Base-by-base conservation (phyloP, 257 asterid genomes). In the Plectranthus barbatus region DNA sequence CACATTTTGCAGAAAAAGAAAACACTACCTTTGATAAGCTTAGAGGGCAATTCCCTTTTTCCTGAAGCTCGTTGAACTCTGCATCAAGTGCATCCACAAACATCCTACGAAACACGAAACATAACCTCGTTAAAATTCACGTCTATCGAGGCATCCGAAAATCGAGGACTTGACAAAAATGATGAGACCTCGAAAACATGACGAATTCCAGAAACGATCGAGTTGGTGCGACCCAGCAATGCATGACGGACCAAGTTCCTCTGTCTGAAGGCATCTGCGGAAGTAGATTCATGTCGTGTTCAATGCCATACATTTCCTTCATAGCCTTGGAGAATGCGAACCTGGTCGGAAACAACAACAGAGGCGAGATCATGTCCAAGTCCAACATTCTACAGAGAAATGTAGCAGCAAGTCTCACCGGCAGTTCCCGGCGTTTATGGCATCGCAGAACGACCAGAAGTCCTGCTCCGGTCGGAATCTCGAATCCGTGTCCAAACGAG, bases 361-460 rank as follows among this genome's bases (percentile, higher is more conserved):
- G 31, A 49, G 36, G 56, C 46, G 33, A 6, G 40, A 58, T 57
- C 57, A 76, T 31, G 50, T 21, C 42, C 29, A 18, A 47, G 19
- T 33, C 15, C n/a, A n/a, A n/a, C n/a, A n/a, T n/a, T n/a, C n/a
- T n/a, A n/a, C n/a, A n/a, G n/a, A n/a, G 40, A 45, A 56, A 19
- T 4, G n/a, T 49, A 14, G 10, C 12, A 4, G 56, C 31, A 7
- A n/a, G 73, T 44, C 98, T 78, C 80, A 91, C 96, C 62, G 78
- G 90, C 96, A 91, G 69, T 88, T 88, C 67, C 96, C 98, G 23
- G 95, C 87, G 70, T 86, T 91, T 66, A 86, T 53, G 62, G 90
- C 76, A 73, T 91, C 95, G 72, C 96, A 91, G 72, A 88, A 91
- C 18, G 96, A 81, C 98, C 96, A 91, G 77, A 91, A 91, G 71